These are phyloP conservation scores for Globisporangium splendens DNA, from an alignment of 352 stramenopile species.

Conservation along the genomic window DNA sequence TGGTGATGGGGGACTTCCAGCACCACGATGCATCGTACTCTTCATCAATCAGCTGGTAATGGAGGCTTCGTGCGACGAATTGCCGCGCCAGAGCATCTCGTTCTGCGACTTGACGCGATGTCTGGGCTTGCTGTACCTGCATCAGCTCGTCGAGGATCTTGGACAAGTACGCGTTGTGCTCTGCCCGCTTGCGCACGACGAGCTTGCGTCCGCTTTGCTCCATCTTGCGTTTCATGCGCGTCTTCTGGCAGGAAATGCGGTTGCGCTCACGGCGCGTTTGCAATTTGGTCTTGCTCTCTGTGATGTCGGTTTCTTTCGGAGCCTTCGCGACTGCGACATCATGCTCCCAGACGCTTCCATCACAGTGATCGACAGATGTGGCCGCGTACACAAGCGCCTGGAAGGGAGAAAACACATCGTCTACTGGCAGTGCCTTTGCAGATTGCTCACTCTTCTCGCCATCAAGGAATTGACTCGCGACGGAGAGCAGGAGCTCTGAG, in stretches of 20 bases:
- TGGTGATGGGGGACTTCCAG: slow-evolving; percentile 7
- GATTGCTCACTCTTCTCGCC: background rate
- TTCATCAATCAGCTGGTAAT: slow-evolving; percentile 34
- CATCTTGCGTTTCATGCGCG: slow-evolving; percentile 41
- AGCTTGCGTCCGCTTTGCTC: slow-evolving; percentile 24
- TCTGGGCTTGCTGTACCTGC: background rate
- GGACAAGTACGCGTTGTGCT: slow-evolving; percentile 30
- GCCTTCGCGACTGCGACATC: too few relatives aligned
- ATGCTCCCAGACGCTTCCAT: background rate
- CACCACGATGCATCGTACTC: slow-evolving; percentile 21
- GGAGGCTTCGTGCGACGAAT: slow-evolving; percentile 25
- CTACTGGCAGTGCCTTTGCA: background rate
- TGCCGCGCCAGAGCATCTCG: slow-evolving; percentile 20
- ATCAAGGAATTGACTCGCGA: background rate
- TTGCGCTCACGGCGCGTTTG: slow-evolving; percentile 34
- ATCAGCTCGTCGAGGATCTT: slow-evolving; percentile 20
- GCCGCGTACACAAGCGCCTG: slow-evolving; percentile 1
- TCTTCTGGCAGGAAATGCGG: slow-evolving; percentile 44
- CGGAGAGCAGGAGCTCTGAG: slow-evolving; percentile 6
- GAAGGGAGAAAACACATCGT: background rate
- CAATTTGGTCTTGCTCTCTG: background rate
- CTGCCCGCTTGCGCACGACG: slow-evolving; percentile 22
- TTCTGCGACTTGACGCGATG: background rate
- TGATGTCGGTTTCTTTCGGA: background rate
- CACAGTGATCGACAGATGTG: background rate